phyloP scores from a whole-genome alignment of 345 rosid genomes.

The Carallia brachiata region DNA sequence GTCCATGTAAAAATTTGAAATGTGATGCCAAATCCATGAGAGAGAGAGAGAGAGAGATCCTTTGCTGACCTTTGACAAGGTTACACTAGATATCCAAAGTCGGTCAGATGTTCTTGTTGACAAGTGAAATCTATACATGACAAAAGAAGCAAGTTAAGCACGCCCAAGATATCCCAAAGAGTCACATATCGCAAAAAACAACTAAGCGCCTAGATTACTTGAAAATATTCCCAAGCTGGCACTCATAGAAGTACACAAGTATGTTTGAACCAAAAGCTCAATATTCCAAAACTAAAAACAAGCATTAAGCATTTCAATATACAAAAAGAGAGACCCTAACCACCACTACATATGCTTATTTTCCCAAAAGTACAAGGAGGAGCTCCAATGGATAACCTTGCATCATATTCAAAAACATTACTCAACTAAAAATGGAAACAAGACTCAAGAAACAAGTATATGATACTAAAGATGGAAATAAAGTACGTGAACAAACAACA shows the following conservation, averaged over 20 bases:
- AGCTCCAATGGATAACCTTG: not conserved
- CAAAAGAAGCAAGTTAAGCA: not conserved
- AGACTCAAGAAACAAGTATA: too few species aligned
- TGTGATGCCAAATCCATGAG: too few species aligned
- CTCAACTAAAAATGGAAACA: too few species aligned
- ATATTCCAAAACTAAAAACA: not conserved
- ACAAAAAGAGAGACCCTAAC: not conserved
- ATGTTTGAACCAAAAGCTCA: too few species aligned
- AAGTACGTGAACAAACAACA: too few species aligned
- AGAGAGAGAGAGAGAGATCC: too few species aligned
- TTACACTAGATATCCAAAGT: constrained; percentile 59
- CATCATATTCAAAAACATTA: not conserved
- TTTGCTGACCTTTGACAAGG: constrained; percentile 56
- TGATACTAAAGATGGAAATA: too few species aligned
- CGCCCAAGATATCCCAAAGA: not conserved
- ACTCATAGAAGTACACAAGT: too few species aligned
- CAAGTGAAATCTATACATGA: constrained; percentile 55
- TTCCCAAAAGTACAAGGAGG: too few species aligned
- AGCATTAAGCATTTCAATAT: not conserved
- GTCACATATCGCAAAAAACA: not conserved
- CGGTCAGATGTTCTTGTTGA: constrained; percentile 67
- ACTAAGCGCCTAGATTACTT: too few species aligned
- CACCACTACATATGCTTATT: too few species aligned
- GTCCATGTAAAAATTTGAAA: not conserved
- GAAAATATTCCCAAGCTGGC: too few species aligned